Base-by-base conservation (phyloP, 1,139 yeast species). In the Hyphopichia pseudoburtonii region DNA sequence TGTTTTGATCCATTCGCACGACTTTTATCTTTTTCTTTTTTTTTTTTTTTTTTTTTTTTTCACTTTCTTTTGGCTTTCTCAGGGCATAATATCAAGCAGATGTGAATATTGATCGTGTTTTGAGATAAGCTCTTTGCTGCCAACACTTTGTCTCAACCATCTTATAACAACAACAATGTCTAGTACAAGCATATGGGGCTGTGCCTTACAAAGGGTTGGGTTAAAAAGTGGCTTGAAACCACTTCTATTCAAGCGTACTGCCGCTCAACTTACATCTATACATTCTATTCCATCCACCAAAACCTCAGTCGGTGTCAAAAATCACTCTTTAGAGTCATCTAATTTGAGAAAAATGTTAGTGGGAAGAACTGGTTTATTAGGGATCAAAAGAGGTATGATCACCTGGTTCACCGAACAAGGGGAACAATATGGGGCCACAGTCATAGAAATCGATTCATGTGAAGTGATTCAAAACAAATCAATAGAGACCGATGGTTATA, bases 301-400 rank as follows among this genome's bases (percentile, higher is more conserved):
- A 41, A 69, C 80, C 1, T 40, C 53, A 9, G 69, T 76, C 2
- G 70, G 78, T 27, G 53, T 56, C 26, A 59, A 71, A 29, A 70
- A 75, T 48, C 87, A 81, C 56, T 70, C 83, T 2, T 73, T 77
- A 37, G 82, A 73, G 45, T 62, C 68, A 36, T 74, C 83, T 23
- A 78, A 82, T 52, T 62, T 67, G 40, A 77, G 96, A 57, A 82
- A 80, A 58, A 73, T 80, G 57, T 69, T 88, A 32, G 78, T 89
- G 25, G 63, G 66, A 30, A 80, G 98, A 61, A 82, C 96, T 5
- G 98, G 98, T 7, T 66, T 88, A 28, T 66, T 90, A 21, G 95
- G 95, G 0, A 68, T 80, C 45, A 92, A 92, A 57, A 70, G 84
- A 45, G 97, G 97, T 16, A 90, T 92, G 97, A 81, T 89, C 38